Base-by-base conservation (phyloP, 2,329 filamentous ascomycete species). In the Neocatenulostroma microsporum region DNA sequence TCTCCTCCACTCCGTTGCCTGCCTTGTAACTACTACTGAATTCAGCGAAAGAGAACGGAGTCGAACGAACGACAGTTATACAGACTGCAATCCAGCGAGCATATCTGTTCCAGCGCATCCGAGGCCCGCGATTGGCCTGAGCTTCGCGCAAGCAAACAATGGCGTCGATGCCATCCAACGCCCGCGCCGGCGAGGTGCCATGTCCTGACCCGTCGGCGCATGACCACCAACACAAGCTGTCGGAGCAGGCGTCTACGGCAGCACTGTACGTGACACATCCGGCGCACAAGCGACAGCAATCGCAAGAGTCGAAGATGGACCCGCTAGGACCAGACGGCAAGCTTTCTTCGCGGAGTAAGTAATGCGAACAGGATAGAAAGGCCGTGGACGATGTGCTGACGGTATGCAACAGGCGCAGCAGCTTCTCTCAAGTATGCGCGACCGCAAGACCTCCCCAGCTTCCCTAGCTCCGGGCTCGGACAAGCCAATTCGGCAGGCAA, bases 391-490 rank as follows among this genome's bases (percentile, higher is more conserved):
- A 30, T 26, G n/a, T 17, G 20, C 38, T 41, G 25, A 36, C 29
- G 28, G 5, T 35, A 24, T 14, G 21, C 19, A 7, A n/a, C 44
- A 78, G 74, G 74, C 47, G 74, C 74, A 36, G 74, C 74, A 14
- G 62, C 72, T 33, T 76, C 73, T 36, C 66, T 87, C 41, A 82
- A 78, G 58, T 83, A 86, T 67, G 83, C 83, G 41, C 73, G 76
- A 51, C 75, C 82, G 28, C 70, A 77, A 53, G 78, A 84, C 49
- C 72, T 91, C 15, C 84, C 84, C 24, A 83, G 80, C 53, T 89
- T 73, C 51, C 83, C 84, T 10, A 78, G 80, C 8, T 58, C 70
- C 39, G 81, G 83, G 24, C 68, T 85, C 34, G 84, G 84, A 42
- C 75, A 80, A 46, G 77, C 82, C 37, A 67, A 74, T 19, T 72